Conservation (phyloP, 768 basidiomycete genomes). For the Auricularia heimuer region DNA sequence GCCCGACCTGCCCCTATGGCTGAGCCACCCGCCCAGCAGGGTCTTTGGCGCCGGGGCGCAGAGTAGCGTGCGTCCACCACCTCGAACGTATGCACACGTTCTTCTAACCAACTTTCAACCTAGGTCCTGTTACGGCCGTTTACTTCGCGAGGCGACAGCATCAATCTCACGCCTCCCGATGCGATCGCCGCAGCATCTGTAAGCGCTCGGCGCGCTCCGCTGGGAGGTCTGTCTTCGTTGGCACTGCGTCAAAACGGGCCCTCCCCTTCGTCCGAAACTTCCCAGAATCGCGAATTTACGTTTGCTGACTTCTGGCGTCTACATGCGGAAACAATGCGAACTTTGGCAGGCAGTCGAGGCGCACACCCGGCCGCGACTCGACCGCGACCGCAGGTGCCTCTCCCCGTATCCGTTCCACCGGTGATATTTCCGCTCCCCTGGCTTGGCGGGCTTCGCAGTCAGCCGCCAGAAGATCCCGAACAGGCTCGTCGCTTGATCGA, state of each 20-base stretch:
- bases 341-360: not conserved
- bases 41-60: too few relatives aligned
- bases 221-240: not conserved
- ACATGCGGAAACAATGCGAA: not conserved
- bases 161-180: not conserved
- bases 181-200: not conserved
- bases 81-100: not conserved
- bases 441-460: not conserved
- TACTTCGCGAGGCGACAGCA: not conserved
- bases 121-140: not conserved
- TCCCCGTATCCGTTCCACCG: not conserved
- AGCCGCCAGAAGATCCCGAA: not conserved
- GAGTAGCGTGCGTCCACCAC: not conserved
- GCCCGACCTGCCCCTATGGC: not conserved
- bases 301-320: not conserved
- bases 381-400: not conserved
- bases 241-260: not conserved
- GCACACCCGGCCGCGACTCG: not conserved
- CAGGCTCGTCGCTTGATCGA: constrained; percentile 1
- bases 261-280: not conserved
- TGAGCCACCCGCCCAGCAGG: not conserved
- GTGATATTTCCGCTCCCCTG: not conserved
- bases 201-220: not conserved
- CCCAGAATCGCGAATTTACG: not conserved
- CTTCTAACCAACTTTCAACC: not conserved